Conservation (phyloP, 164 flowering plant species). For the Platanus orientalis region DNA sequence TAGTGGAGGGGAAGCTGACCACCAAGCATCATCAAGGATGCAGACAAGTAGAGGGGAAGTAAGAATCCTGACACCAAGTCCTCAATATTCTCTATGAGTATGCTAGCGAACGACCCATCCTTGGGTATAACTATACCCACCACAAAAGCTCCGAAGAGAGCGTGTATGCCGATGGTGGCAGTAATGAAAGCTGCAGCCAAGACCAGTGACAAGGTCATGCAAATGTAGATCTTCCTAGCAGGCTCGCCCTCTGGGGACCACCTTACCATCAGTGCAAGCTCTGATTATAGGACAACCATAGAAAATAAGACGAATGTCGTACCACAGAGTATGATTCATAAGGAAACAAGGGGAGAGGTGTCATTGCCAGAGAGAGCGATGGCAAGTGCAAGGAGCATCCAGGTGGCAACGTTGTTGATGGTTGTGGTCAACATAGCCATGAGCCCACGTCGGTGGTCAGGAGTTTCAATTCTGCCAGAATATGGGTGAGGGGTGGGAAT, state of each 20-base stretch:
- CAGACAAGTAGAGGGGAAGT: constrained; percentile 29
- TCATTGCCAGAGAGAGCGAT: constrained; percentile 23
- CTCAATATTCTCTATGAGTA: constrained; percentile 28
- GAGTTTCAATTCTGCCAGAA: constrained; percentile 32
- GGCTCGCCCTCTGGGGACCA: constrained; percentile 26
- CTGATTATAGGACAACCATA: constrained; percentile 10
- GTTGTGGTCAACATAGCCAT: constrained; percentile 34
- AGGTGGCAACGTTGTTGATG: constrained; percentile 32
- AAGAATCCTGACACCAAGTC: constrained; percentile 25
- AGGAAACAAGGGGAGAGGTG: constrained; percentile 17
- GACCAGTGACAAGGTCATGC: constrained; percentile 16
- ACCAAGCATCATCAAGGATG: no score
- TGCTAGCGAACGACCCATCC: constrained; percentile 25
- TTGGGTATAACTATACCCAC: constrained; percentile 23
- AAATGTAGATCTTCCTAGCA: constrained; percentile 21
- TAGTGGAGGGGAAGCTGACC: no score
- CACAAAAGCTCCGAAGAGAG: constrained; percentile 26
- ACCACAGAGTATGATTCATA: constrained; percentile 23
- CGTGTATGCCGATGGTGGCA: constrained; percentile 26
- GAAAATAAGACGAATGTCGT: constrained; percentile 13
- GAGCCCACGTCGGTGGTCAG: constrained; percentile 32
- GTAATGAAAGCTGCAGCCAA: constrained; percentile 25
- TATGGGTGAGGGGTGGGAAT: constrained; percentile 33
- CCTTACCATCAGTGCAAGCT: constrained; percentile 18
- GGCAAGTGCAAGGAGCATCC: constrained; percentile 34